Base-by-base conservation (phyloP, 1,139 yeast genomes). In the Candida sp. region DNA sequence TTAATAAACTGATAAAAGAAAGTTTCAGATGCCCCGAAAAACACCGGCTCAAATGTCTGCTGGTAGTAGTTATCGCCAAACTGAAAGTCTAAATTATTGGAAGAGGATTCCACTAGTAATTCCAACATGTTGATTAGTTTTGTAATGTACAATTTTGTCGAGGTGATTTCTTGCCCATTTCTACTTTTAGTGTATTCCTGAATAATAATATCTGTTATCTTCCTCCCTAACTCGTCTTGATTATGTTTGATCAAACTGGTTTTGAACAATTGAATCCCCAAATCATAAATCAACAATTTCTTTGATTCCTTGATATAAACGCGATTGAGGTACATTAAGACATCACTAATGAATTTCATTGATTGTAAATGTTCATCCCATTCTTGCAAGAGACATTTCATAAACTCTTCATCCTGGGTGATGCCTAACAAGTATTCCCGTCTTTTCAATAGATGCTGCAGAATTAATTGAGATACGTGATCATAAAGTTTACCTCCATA, bases 271-370 rank as follows among this genome's bases (percentile, higher is more conserved):
- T 74, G 75, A 34, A 86, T 71, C 0, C 97, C 96, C 39, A 85
- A 73, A 56, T 90, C 97, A 56, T 86, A 86, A 4, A 87, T 75
- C 43, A 84, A 66, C 1, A 89, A 80, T 41, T 80, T 66, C 51
- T 81, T 82, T 45, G 81, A 79, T 50, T 86, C 95, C 49, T 81
- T 82, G 25, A 91, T 87, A 53, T 87, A 89, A 0, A 89, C 96
- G 37, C 96, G 76, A 59, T 93, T 71, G 77, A 93, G 66, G 58
- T 93, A 93, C 87, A 90, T 84, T 61, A 90, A 66, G 4, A 93
- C 87, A 60, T 93, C 97, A 52, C 95, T 80, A 35, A 91, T 79
- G 72, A 87, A 82, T 51, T 87, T 75, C 84, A 90, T 85, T 40
- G 88, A 77, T 39, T 83, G 73, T 36, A 84, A 66, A 60, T 87